A percentile compares a stretch with the other conserved stretches of the same genome.
Conservation (phyloP, 73 alveolate genomes). For the Paramecium sonneborni region DNA sequence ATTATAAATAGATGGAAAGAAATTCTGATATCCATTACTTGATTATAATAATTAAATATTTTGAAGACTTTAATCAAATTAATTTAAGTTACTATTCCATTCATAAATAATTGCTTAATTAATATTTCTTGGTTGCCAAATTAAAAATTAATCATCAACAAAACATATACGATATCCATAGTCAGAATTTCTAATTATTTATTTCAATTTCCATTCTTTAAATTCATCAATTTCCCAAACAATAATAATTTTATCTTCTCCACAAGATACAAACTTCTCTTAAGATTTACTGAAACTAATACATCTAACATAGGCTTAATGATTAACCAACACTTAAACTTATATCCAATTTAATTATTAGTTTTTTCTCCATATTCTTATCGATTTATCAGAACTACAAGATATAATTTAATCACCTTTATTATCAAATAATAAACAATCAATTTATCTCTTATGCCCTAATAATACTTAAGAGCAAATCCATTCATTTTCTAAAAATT, state of each 20-base stretch:
- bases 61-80: not conserved
- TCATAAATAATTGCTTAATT: not conserved
- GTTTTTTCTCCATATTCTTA: not conserved
- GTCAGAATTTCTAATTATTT: not conserved
- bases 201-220: not conserved
- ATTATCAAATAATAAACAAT: not conserved
- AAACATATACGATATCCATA: slow-evolving; percentile 10
- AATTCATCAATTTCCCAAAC: not conserved
- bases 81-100: not conserved
- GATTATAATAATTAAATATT: not conserved
- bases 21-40: not conserved
- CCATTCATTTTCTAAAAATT: not conserved
- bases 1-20: not conserved
- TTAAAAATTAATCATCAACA: not conserved
- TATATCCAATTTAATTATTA: not conserved
- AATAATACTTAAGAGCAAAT: not conserved
- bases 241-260: not conserved
- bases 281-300: not conserved
- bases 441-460: not conserved
- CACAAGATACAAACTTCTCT: not conserved
- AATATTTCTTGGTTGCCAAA: not conserved
- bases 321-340: not conserved
- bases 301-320: slow-evolving; percentile 2
- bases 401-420: not conserved
- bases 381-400: slow-evolving; percentile 15